A percentile compares a stretch with the other conserved stretches of the same genome.
Conservation (phyloP, 2,329 filamentous ascomycete genomes). For the Aspergillus felis region DNA sequence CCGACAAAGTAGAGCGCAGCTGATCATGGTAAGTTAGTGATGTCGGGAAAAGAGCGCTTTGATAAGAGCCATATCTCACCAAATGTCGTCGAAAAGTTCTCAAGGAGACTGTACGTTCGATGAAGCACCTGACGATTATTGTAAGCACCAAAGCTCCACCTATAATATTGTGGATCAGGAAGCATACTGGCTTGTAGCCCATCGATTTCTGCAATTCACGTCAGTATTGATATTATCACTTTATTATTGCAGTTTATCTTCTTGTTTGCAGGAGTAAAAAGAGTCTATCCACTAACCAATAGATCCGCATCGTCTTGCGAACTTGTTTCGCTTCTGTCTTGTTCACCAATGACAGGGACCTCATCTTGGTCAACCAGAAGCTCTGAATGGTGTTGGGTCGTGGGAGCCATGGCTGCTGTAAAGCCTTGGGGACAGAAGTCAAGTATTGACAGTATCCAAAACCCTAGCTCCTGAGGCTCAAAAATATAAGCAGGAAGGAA, state of each 20-base stretch:
- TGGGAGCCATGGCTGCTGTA: conserved; percentile 11
- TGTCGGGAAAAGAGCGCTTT: conserved; percentile 34
- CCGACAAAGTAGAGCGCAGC: conserved; percentile 60
- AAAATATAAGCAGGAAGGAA: background rate
- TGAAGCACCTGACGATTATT: conserved; percentile 48
- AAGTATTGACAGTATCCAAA: background rate
- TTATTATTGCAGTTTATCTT: background rate
- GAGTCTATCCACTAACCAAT: conserved; percentile 25
- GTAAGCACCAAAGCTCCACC: conserved; percentile 7
- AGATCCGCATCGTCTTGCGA: conserved; percentile 35
- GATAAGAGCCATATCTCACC: conserved; percentile 35
- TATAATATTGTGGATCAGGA: conserved; percentile 2
- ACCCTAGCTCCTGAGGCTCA: background rate
- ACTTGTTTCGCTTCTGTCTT: conserved; percentile 20
- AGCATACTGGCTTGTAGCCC: conserved; percentile 53
- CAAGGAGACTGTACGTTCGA: conserved; percentile 54
- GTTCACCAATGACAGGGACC: conserved; percentile 21
- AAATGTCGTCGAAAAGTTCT: conserved; percentile 59
- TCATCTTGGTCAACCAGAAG: conserved; percentile 21
- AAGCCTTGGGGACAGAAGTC: background rate
- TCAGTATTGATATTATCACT: conserved; percentile 7
- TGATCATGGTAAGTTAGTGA: conserved; percentile 23
- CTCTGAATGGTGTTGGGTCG: conserved; percentile 17
- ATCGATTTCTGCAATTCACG: conserved; percentile 42
- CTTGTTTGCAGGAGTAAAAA: background rate